phyloP scores from a whole-genome alignment of 441 rosid genomes.

The Macaranga tanarius region DNA sequence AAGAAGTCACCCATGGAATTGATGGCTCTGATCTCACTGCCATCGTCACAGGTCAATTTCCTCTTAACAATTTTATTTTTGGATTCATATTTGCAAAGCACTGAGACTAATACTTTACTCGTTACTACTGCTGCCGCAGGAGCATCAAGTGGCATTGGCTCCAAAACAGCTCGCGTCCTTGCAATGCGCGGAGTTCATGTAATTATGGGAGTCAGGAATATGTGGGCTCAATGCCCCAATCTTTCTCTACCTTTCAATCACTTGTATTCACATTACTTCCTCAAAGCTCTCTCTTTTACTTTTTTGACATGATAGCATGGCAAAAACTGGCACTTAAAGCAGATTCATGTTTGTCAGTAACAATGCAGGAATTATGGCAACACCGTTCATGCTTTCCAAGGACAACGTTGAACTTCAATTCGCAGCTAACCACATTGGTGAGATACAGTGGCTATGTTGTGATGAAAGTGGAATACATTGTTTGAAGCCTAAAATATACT shows the following conservation, averaged over 20 bases:
- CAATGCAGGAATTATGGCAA: slow-evolving; percentile 59
- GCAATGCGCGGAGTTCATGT: slow-evolving; percentile 67
- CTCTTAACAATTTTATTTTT: too few species aligned
- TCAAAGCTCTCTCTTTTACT: too few species aligned
- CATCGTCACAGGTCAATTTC: slow-evolving; percentile 37
- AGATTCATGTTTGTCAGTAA: slow-evolving; percentile 35
- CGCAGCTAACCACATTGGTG: slow-evolving; percentile 64
- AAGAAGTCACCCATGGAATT: slow-evolving; percentile 39
- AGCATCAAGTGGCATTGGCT: slow-evolving; percentile 73
- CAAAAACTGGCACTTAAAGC: too few species aligned
- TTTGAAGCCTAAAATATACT: neutral
- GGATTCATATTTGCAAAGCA: neutral
- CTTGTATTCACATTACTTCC: neutral
- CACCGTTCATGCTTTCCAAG: slow-evolving; percentile 53
- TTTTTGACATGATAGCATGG: too few species aligned
- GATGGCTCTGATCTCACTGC: slow-evolving; percentile 48
- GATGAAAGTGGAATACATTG: neutral
- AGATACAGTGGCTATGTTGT: slow-evolving; percentile 14
- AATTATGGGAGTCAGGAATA: slow-evolving; percentile 65
- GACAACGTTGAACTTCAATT: slow-evolving; percentile 61
- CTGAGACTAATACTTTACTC: neutral
- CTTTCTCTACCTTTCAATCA: too few species aligned
- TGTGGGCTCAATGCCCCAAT: too few species aligned
- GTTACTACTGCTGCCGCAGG: slow-evolving; percentile 28
- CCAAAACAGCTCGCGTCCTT: slow-evolving; percentile 65